These are phyloP conservation scores for Apium graveolens DNA, from an alignment of 129 eudicot species.

Conservation along the genomic window DNA sequence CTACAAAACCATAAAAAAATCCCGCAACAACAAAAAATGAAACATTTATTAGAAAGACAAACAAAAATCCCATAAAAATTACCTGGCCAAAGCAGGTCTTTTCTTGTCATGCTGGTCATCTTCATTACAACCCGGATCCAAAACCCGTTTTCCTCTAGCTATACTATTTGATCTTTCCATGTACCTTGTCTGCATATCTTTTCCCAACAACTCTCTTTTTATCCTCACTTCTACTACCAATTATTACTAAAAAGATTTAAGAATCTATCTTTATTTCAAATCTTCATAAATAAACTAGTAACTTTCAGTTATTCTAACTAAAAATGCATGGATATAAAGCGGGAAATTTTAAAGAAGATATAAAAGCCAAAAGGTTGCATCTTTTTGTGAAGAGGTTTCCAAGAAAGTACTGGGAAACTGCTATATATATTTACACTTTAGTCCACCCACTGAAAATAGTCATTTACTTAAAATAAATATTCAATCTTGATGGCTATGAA, in stretches of 20 bases:
- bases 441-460: conserved; percentile 20
- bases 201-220: conserved; percentile 8
- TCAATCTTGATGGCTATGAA: conserved; percentile 38
- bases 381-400: conserved; percentile 31
- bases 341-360: conserved; percentile 52
- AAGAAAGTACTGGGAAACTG: conserved; percentile 40
- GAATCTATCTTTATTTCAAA: conserved; percentile 28
- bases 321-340: conserved; percentile 23
- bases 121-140: conserved; percentile 60
- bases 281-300: conserved; percentile 35
- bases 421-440: conserved; percentile 26
- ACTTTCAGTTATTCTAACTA: conserved; percentile 15
- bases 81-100: conserved; percentile 98
- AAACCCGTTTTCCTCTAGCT: conserved; percentile 54
- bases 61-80: background rate
- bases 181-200: conserved; percentile 68
- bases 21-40: background rate
- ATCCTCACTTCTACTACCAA: background rate
- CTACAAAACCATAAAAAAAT: background rate
- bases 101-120: conserved; percentile 86
- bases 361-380: background rate
- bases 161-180: conserved; percentile 56
- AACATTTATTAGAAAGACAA: background rate
- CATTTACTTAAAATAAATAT: background rate
- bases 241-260: background rate